Evolutionary conservation across 1,284 basidiomycete genomes (phyloP), one percentile per base, ranked within the genome.

Genomic region (Tremellales sp.): DNA sequence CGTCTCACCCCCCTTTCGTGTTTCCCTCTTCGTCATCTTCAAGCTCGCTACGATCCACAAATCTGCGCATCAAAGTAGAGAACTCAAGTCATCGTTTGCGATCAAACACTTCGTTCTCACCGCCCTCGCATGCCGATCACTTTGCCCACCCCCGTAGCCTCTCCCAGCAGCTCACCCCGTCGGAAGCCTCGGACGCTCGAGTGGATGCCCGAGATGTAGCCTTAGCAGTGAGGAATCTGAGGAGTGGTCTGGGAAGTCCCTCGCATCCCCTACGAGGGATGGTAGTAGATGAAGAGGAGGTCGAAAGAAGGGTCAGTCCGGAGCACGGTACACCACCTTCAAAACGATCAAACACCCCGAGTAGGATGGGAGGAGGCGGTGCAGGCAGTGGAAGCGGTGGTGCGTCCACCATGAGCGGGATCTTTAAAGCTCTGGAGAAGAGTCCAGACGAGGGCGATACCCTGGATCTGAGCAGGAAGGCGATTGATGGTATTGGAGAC

Each of bases 361-460:
- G n/a, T n/a, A 17, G 33, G 33, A 36, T 5, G 19, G 33, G 13
- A 36, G 33, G 33, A 36, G 33, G 33, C 15, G 19, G 33, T n/a
- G 33, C 6, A 36, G 33, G 15, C 6, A 36, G 19, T n/a, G 33
- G 15, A n/a, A 36, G 33, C 15, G 33, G 15, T 15, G 33, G 33
- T 36, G 33, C 19, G 4, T 36, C 33, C 15, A 57, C 54, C 6
- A 11, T 63, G 19, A 54, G 45, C 29, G 52, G 57, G 43, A 81
- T 90, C 53, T 71, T 77, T 15, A 81, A 86, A 37, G 88, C 87
- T 21, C 68, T 87, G 23, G 73, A 76, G 40, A 80, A 77, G 55
- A 90, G 87, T 26, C 75, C 80, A 4, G 89, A 94, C 75, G 75
- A 80, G 50, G 89, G 89, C 17, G 81, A 82, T 48, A 93, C 90